phyloP scores from a whole-genome alignment of 352 stramenopile genomes.

The Phytophthora citrophthora region DNA sequence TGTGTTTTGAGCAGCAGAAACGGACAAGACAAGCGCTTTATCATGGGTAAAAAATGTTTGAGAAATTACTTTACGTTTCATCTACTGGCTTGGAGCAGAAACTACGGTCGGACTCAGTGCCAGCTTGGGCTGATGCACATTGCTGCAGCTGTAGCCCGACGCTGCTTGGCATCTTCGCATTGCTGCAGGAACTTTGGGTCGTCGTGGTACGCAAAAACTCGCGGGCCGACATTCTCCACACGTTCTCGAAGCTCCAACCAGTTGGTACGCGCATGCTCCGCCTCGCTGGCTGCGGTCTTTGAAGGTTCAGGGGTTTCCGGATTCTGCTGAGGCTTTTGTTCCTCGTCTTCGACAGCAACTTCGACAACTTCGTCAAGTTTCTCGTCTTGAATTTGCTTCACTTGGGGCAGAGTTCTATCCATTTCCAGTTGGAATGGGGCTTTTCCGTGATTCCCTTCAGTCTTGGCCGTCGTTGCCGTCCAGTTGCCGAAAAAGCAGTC shows the following conservation, averaged over 20 bases:
- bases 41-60: neutral
- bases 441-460: neutral
- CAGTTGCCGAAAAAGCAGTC: constrained; percentile 3
- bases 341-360: neutral
- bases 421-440: neutral
- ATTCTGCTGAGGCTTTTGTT: neutral
- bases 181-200: constrained; percentile 36
- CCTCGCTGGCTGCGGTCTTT: neutral
- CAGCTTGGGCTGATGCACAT: constrained; percentile 19
- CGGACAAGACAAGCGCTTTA: too few relatives aligned
- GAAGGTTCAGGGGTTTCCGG: neutral
- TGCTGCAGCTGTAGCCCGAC: constrained; percentile 19
- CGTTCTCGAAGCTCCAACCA: constrained; percentile 30
- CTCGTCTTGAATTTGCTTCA: neutral
- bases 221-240: constrained; percentile 31
- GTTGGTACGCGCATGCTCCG: constrained; percentile 11
- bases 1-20: neutral
- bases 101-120: constrained; percentile 11
- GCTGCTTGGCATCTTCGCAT: constrained; percentile 28
- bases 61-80: neutral
- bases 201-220: constrained; percentile 24
- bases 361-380: neutral
- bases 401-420: neutral
- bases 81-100: neutral
- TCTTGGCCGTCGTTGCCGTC: neutral